Evolutionary conservation across 192 early-diverging fungal genomes (phyloP), one percentile per base, ranked within the genome.

Genomic region (Coemansia sp.): DNA sequence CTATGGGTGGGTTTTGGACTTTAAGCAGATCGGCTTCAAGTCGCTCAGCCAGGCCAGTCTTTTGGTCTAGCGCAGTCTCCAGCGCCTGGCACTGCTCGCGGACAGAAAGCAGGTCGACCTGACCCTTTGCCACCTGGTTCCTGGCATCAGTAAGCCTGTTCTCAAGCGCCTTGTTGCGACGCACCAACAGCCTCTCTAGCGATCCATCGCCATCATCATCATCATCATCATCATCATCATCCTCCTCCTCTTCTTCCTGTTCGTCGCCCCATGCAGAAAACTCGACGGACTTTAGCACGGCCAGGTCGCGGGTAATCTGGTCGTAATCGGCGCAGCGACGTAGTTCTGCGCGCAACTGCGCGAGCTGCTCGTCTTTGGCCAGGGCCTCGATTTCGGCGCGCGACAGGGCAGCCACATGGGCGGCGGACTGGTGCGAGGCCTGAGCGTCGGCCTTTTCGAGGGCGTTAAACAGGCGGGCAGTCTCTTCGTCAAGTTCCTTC

Each of bases 121-220:
- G 71, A 4, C 59, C 38, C 14, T 82, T 73, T 41, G 85, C 83
- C 36, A 90, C 63, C 53, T 60, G 38, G 32, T 70, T 80, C 32
- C 50, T 36, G 0, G 71, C 12, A 10, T 83, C 83, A 3, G 86
- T 90, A 18, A 87, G 69, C 8, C 87, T 85, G 66, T 82, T 85
- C 74, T 93, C 87, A 26, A 95, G 72, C 18, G 83, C 76, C 70
- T 92, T 93, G 81, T 92, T 95, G 68, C 91, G 90, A 9, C 86
- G 83, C 67, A 93, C 87, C 56, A 94, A 61, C 18, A 93, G 83
- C 14, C 83, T 83, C 71, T 97, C 95, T 35, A 97, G 64, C 3
- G 86, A 71, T 19, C 86, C 83, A 18, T 80, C 79, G 14, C 72
- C 81, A n/a, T 67, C 54, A 4, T 73, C 63, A 7, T 73, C 77